Percentiles rank a stretch among this genome's conserved stretches.
phyloP scores from a whole-genome alignment of 164 flowering plant species.

The Annona cherimola region DNA sequence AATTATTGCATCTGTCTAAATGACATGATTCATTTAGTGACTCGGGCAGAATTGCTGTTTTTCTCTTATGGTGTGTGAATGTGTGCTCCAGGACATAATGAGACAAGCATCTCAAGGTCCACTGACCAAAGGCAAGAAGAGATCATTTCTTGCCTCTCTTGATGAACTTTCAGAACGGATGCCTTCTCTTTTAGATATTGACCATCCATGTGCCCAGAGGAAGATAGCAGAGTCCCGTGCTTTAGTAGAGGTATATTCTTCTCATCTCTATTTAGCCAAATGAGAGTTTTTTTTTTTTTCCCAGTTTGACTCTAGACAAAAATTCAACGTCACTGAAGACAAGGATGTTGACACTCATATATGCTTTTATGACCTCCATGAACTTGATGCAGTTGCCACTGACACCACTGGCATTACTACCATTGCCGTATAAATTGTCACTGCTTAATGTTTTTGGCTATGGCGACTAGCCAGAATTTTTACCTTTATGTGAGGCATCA shows the following conservation, averaged over 20 bases:
- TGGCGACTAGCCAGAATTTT: too few species aligned
- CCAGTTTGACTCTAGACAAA: too few species aligned
- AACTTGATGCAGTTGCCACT: too few species aligned
- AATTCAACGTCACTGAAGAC: too few species aligned
- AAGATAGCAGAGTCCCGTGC: conserved; percentile 80
- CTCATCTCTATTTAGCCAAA: too few species aligned
- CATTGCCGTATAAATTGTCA: too few species aligned
- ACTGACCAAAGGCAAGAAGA: conserved; percentile 69
- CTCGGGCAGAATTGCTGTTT: neutral
- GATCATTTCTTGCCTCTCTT: conserved; percentile 57
- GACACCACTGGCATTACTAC: too few species aligned
- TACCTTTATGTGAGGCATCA: too few species aligned
- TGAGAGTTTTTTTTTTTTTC: too few species aligned
- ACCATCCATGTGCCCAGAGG: conserved; percentile 90
- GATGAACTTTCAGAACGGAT: conserved; percentile 74
- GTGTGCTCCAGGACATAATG: conserved; percentile 54
- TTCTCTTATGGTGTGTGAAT: neutral
- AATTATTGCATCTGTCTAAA: neutral
- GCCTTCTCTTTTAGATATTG: conserved; percentile 97
- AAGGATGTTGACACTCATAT: too few species aligned
- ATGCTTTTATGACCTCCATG: too few species aligned
- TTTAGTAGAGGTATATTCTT: conserved; percentile 51
- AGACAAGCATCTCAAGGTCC: conserved; percentile 60
- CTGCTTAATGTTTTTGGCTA: too few species aligned
- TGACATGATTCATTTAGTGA: neutral